Percentiles rank a stretch among this genome's conserved stretches.
Evolutionary conservation across 2,329 filamentous ascomycete genomes (phyloP).

Genomic region (Fusarium pilosicola): DNA sequence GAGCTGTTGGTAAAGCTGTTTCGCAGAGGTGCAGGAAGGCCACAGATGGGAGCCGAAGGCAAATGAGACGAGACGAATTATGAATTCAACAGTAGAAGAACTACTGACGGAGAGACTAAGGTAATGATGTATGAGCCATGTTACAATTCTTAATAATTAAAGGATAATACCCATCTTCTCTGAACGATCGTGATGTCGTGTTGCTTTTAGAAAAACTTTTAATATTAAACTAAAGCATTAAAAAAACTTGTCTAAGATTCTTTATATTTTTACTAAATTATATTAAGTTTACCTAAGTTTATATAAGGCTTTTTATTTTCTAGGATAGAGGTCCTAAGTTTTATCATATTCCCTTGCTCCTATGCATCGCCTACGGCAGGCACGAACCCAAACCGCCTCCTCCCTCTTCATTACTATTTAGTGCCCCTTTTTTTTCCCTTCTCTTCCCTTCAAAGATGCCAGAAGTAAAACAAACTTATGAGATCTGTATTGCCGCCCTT

Average conservation of each 20-base stretch:
- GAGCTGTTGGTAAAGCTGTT: neutral
- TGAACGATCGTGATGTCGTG: no score
- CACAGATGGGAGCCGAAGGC: accelerated
- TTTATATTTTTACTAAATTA: no score
- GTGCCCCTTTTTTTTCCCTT: neutral
- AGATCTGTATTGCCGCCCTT: neutral
- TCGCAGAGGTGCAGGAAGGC: accelerated
- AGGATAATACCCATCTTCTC: neutral
- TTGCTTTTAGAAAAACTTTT: no score
- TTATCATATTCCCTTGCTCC: no score
- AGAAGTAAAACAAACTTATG: neutral
- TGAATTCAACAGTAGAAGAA: neutral
- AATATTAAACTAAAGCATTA: no score
- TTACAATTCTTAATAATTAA: neutral
- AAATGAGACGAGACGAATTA: neutral
- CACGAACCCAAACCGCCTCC: neutral
- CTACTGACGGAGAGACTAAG: neutral
- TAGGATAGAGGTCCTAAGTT: no score
- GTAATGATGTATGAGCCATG: neutral
- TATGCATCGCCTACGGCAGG: neutral
- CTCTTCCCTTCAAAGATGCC: neutral
- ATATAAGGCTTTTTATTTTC: no score
- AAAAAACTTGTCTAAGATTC: no score
- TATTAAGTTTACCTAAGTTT: no score
- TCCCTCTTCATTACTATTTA: neutral